Evolutionary conservation across 129 eudicot species (phyloP), one percentile per base, ranked within the genome.

Genomic region (Logfia minima): DNA sequence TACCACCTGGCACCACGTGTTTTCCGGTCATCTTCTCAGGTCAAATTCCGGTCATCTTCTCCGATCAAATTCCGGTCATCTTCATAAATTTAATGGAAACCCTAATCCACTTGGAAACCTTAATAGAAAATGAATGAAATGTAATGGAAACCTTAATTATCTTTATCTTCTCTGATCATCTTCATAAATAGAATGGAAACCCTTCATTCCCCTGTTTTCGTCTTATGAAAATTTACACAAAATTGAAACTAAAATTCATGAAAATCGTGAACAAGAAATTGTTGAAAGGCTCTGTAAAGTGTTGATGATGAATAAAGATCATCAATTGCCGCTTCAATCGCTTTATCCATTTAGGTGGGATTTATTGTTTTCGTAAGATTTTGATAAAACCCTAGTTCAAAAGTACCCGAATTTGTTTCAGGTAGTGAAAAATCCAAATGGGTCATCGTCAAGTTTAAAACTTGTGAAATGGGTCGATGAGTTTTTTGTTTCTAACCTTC

Each of bases 271-370:
- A 58, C 37, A 70, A 3, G 86, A 77, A 45, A 74, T 65, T 10
- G 90, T 87, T 0, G 85, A 85, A 65, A 68, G 87, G 64, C 85
- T 90, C n/a, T 90, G 82, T 75, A 83, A 41, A 59, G 83, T 92
- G n/a, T 77, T 92, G 21, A 89, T 90, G 98, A 87, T 93, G 97
- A 72, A 80, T 3, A 84, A 70, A 66, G 78, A 74, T 45, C 77
- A 70, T 23, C 78, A 80, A 68, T 66, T 87, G 7, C 96, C 93
- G 1, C 59, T 93, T 24, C 84, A 89, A 11, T 87, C 88, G 9
- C 66, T 90, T 62, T 86, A 90, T 79, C 84, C 85, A 32, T 81
- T 93, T 66, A 87, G 86, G 82, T 91, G 96, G 95, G 97, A 93
- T 74, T 64, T 93, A 81, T 97, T 97, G 71, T 84, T 93, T 78